A percentile compares a stretch with the other conserved stretches of the same genome.
Evolutionary conservation across 371 early-diverging fungal genomes (phyloP).

Genomic region (Mortierella sp.): DNA sequence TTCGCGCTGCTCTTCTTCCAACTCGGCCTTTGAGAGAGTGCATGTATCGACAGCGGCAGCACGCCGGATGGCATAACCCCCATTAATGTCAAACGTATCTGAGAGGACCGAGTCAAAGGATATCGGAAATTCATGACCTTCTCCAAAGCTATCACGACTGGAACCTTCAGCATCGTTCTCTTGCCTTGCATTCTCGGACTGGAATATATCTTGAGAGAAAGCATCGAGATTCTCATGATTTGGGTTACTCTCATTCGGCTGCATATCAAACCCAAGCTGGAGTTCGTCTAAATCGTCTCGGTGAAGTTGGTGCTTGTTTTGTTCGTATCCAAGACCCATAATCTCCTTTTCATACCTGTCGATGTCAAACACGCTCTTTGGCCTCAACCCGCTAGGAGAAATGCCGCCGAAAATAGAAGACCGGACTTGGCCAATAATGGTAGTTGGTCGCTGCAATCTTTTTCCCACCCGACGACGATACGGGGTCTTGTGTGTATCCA

Average conservation of each 20-base stretch:
- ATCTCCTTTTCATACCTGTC: conserved; percentile 41
- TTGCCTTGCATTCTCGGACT: background rate
- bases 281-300: background rate
- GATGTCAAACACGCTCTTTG: conserved; percentile 41
- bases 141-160: background rate
- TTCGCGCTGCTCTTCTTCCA: conserved; percentile 25
- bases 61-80: background rate
- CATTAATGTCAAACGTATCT: background rate
- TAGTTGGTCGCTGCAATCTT: conserved; percentile 20
- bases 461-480: background rate
- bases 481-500: background rate
- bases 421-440: conserved; percentile 41
- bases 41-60: background rate
- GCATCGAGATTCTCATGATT: no score
- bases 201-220: background rate
- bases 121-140: background rate
- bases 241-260: no score
- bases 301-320: background rate
- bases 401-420: conserved; percentile 12
- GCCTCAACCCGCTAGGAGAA: conserved; percentile 11
- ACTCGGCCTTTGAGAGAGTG: background rate
- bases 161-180: background rate
- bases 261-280: no score
- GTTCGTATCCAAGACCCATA: conserved; percentile 9
- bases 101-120: background rate